Evolutionary conservation across 768 basidiomycete species (phyloP), one percentile per base, ranked within the genome.

Genomic region (Amanita rimosa): DNA sequence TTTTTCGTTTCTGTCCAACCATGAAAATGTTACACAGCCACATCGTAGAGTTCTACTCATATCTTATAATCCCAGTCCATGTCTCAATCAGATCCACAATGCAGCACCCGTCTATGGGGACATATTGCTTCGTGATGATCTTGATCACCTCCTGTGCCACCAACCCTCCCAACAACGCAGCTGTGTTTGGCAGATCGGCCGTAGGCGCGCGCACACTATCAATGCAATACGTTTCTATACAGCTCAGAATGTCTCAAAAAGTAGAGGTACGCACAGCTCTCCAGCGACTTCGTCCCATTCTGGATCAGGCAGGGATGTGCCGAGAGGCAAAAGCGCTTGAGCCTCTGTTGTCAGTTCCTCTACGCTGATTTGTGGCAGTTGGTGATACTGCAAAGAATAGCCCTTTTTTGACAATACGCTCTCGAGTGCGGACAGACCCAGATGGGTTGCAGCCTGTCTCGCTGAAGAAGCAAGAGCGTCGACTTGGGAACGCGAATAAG

Each of bases 101-200:
- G 56, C 85, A 88, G 54, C 83, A 84, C 11, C 90, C 88, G 52
- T 84, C 79, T 53, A 95, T 75, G 6, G 96, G 94, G 11, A 94
- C 75, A 61, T 99, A 99, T 64, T 99, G 96, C 58, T 80, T 82
- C 50, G 95, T 99, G 58, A 95, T 84, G 67, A 98, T 74, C 74
- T 99, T 98, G 73, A 98, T 98, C 5, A 83, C 81, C 61, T 99
- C 96, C 57, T 99, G 96, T 21, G 94, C 92, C 16, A 97, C 84
- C 31, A 98, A 64, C 2, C 96, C 96, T 1, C 96, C 96, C 0
- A 97, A 69, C 58, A 98, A 80, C 1, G 94, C 94, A 0, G 95
- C 90, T 1, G 83, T 93, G 55, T 93, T 98, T 5, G 95, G 95
- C 3, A 98, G 67, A 57, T 95, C 91, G 3, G 89, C 83, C 0